phyloP scores from a whole-genome alignment of 2,329 filamentous ascomycete species.

The Fusarium sambucinum region DNA sequence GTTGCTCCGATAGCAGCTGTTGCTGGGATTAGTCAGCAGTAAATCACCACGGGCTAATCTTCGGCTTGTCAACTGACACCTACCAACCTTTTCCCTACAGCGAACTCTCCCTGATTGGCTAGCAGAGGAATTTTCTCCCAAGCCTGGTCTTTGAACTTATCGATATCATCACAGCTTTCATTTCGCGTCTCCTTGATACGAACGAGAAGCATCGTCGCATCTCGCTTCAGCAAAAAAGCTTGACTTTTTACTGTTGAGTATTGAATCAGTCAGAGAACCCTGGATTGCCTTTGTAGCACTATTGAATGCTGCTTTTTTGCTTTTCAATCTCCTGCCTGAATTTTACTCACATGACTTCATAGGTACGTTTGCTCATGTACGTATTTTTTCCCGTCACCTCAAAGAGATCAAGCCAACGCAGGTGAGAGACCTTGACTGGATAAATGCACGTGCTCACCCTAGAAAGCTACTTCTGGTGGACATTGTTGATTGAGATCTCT shows the following conservation, averaged over 20 bases:
- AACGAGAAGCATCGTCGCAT: slow-evolving; percentile 8
- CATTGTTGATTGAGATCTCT: slow-evolving; percentile 32
- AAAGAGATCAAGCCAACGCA: slow-evolving; percentile 24
- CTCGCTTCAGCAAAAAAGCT: slow-evolving; percentile 12
- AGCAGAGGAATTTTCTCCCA: slow-evolving; percentile 24
- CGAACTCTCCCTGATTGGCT: slow-evolving; percentile 22
- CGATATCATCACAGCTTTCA: slow-evolving; percentile 43
- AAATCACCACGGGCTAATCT: slow-evolving; percentile 34
- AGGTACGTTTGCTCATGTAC: slow-evolving; percentile 31
- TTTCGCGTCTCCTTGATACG: slow-evolving; percentile 31
- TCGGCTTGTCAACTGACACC: slow-evolving; percentile 20
- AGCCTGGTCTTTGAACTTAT: slow-evolving; percentile 29
- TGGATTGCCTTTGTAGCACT: not conserved
- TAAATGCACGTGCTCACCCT: not conserved
- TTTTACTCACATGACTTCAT: slow-evolving; percentile 5
- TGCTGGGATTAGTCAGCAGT: not conserved
- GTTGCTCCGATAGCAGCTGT: slow-evolving; percentile 16
- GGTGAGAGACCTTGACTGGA: slow-evolving; percentile 27
- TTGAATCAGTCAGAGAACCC: not conserved
- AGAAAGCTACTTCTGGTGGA: slow-evolving; percentile 4
- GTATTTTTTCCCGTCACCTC: slow-evolving; percentile 13
- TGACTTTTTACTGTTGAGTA: not conserved
- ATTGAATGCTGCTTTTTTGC: not conserved
- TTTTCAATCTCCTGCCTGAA: not conserved
- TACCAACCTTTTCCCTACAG: not conserved